Evolutionary conservation across 805 yeast genomes (phyloP).

Genomic region (Wickerhamiella bombiphila): DNA sequence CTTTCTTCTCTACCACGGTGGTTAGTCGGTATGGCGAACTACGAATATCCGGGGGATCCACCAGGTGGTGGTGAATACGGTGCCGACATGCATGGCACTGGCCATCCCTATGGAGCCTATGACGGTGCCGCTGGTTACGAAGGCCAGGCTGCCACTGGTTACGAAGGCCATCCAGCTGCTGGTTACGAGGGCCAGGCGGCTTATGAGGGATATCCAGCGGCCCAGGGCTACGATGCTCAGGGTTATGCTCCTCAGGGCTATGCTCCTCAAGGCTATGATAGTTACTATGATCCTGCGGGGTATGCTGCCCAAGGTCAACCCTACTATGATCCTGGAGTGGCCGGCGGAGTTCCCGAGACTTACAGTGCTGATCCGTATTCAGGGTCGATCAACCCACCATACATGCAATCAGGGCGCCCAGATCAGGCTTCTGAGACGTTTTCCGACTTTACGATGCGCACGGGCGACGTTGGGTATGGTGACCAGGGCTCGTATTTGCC

Average conservation of each 20-base stretch:
- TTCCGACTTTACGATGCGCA: conserved; percentile 30
- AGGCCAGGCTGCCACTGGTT: conserved; percentile 3
- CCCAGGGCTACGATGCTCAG: conserved; percentile 16
- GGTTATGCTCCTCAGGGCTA: conserved; percentile 21
- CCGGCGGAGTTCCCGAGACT: conserved; percentile 24
- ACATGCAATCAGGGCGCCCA: conserved; percentile 1
- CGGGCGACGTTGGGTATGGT: conserved; percentile 27
- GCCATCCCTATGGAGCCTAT: neutral
- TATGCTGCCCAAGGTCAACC: conserved; percentile 18
- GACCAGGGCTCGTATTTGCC: conserved; percentile 21
- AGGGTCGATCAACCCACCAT: conserved; percentile 1
- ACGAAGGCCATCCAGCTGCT: conserved; percentile 13
- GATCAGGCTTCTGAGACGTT: conserved; percentile 28
- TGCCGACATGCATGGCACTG: neutral
- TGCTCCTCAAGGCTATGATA: conserved; percentile 23
- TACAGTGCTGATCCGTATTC: conserved; percentile 2
- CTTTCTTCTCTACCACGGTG: neutral
- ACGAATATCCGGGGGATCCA: conserved; percentile 2
- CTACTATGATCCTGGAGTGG: conserved; percentile 21
- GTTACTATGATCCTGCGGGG: too few relatives aligned
- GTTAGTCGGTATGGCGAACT: neutral
- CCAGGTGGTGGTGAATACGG: neutral
- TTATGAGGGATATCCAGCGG: conserved; percentile 15
- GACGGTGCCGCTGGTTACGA: neutral
- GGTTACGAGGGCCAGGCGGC: conserved; percentile 16